Evolutionary conservation across 108 stramenopile species (phyloP), one percentile per base, ranked within the genome.

Genomic region (Bacterosira constricta): DNA sequence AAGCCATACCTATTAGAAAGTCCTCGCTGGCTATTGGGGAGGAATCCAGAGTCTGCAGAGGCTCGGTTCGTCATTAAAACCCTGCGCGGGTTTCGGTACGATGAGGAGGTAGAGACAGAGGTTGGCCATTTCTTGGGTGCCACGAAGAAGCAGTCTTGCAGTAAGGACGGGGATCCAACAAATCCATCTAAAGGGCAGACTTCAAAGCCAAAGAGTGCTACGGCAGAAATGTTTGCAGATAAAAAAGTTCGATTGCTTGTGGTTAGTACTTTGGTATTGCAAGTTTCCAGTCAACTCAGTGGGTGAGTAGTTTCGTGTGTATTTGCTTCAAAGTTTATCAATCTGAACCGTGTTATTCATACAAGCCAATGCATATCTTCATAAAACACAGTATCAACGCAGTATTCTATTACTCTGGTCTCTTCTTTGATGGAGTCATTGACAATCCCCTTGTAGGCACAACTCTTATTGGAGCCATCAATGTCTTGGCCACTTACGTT

Each of bases 361-460:
- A 31, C 53, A 29, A 26, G 6, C 30, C 29, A 29, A 46, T 38
- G 1, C 3, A 7, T 23, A 2, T 59, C n/a, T 27, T 4, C 7
- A 10, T 47, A 17, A 4, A n/a, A 4, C 29, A 15, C 39, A 69
- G 68, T 37, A 97, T 99, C 86, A 98, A 99, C 80, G 98, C 97
- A 3, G 95, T 99, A 51, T 99, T 99, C 73, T 98, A 95, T 84
- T 99, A 98, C 86, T 97, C 96, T n/a, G 95, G 88, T 21, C 79
- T 87, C 12, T 97, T 99, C 85, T 97, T 98, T 71, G 90, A 94
- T 17, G 96, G 95, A n/a, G 86, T 95, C 35, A 89, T 96, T 55
- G 87, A 86, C 66, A 83, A 96, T 83, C 96, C 96, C 25, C 72
- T 95, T 39, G 81, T 96, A 13, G 96, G 92, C 57, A 96, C 96